phyloP scores from a whole-genome alignment of 306 rosid genomes.

The Chamaecrista fasciculata region DNA sequence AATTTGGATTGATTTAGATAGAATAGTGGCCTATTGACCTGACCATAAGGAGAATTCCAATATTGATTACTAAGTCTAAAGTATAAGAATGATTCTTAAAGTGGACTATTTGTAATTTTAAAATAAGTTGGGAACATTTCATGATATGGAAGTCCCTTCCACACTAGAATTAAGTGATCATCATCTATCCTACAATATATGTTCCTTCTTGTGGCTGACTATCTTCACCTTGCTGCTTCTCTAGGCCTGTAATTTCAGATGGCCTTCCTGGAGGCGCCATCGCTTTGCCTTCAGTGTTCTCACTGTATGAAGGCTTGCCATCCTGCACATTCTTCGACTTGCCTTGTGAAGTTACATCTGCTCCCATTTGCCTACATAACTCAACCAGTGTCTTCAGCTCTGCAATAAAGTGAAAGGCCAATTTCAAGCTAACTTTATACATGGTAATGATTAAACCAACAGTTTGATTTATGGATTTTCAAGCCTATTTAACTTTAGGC shows the following conservation, averaged over 20 bases:
- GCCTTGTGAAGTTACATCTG: constrained; percentile 29
- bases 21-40: too few species aligned
- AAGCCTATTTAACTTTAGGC: not conserved
- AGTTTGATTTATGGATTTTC: not conserved
- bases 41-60: too few species aligned
- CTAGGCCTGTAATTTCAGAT: constrained; percentile 37
- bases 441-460: not conserved
- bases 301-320: constrained; percentile 2
- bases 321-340: constrained; percentile 34
- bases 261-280: constrained; percentile 27
- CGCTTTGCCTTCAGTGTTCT: constrained; percentile 33
- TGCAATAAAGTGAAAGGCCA: constrained; percentile 36
- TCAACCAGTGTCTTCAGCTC: constrained; percentile 61
- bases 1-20: too few species aligned
- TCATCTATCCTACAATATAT: constrained; percentile 54
- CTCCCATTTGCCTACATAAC: constrained; percentile 36
- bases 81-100: too few species aligned
- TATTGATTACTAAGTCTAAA: too few species aligned
- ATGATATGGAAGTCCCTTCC: not conserved
- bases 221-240: constrained; percentile 48
- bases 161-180: not conserved
- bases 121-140: too few species aligned
- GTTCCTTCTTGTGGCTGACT: constrained; percentile 40
- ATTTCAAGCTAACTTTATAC: not conserved
- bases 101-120: too few species aligned